A percentile compares a stretch with the other conserved stretches of the same genome.
phyloP scores from a whole-genome alignment of 169 alveolate genomes.

The Plasmodium chabaudi region DNA sequence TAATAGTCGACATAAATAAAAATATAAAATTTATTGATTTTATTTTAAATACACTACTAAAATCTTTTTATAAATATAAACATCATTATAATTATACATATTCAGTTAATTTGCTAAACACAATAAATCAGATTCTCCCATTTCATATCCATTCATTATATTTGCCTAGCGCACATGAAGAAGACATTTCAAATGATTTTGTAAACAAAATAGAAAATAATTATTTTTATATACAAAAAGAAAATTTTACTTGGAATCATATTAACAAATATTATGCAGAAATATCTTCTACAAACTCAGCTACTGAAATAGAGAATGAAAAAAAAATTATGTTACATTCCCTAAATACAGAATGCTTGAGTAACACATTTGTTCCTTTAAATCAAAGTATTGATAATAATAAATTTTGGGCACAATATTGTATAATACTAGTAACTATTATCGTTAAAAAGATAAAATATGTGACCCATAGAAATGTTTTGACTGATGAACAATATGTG shows the following conservation, averaged over 20 bases:
- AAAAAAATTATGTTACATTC: neutral
- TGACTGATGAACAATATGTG: slow-evolving; percentile 13
- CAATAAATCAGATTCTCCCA: slow-evolving; percentile 24
- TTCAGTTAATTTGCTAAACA: slow-evolving; percentile 27
- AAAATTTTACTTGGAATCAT: slow-evolving; percentile 30
- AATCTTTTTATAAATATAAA: slow-evolving; percentile 22
- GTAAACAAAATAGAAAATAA: slow-evolving; percentile 9
- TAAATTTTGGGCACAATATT: slow-evolving; percentile 8
- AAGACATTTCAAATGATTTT: neutral
- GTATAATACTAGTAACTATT: slow-evolving; percentile 22
- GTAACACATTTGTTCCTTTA: too few species aligned
- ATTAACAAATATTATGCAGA: slow-evolving; percentile 41
- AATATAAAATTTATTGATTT: slow-evolving; percentile 23
- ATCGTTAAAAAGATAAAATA: slow-evolving; percentile 64
- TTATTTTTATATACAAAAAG: slow-evolving; percentile 53
- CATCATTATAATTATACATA: slow-evolving; percentile 62
- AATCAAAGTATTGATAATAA: too few species aligned
- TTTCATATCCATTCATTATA: slow-evolving; percentile 2
- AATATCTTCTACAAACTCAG: neutral
- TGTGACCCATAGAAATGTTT: slow-evolving; percentile 11
- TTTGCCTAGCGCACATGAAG: neutral
- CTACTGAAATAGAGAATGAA: neutral
- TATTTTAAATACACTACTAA: slow-evolving; percentile 20
- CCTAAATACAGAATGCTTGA: too few species aligned
- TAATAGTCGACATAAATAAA: slow-evolving; percentile 17